phyloP scores from a whole-genome alignment of 2,329 filamentous ascomycete genomes.

The Ophiosphaerella herpotricha region DNA sequence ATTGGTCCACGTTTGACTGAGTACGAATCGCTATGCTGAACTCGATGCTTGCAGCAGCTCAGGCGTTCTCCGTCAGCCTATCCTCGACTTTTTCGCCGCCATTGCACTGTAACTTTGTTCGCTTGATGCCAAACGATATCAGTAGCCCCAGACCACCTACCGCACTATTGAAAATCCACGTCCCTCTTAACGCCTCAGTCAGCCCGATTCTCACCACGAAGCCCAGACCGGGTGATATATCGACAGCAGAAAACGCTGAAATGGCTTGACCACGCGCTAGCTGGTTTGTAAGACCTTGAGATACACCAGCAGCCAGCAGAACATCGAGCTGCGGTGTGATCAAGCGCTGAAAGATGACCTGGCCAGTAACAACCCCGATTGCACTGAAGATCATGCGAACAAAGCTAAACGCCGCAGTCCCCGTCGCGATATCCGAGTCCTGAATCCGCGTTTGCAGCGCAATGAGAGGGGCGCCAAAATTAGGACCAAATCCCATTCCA shows the following conservation, averaged over 20 bases:
- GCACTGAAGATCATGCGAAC: constrained; percentile 51
- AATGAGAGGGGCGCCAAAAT: constrained; percentile 61
- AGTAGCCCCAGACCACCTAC: constrained; percentile 43
- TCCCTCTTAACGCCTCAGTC: constrained; percentile 50
- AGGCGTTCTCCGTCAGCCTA: too few relatives aligned
- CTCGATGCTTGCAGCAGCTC: too few relatives aligned
- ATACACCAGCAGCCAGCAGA: constrained; percentile 27
- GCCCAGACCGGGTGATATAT: constrained; percentile 36
- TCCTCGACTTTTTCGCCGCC: neutral
- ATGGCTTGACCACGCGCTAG: constrained; percentile 40
- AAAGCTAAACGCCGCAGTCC: constrained; percentile 58
- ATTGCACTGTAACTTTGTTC: constrained; percentile 26
- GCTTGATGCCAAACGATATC: constrained; percentile 41
- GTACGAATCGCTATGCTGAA: too few relatives aligned
- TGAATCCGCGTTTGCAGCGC: constrained; percentile 63
- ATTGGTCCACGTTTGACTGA: too few relatives aligned
- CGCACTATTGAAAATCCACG: constrained; percentile 58
- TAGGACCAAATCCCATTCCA: constrained; percentile 57
- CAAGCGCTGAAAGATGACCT: constrained; percentile 58
- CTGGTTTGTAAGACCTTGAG: constrained; percentile 20
- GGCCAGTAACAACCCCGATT: constrained; percentile 55
- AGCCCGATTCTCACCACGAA: constrained; percentile 49
- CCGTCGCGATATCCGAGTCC: constrained; percentile 56
- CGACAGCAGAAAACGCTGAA: constrained; percentile 26
- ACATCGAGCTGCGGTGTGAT: constrained; percentile 56